These are phyloP conservation scores for Cordyceps militaris DNA, from an alignment of 2,329 filamentous ascomycete genomes.

Conservation along the genomic window DNA sequence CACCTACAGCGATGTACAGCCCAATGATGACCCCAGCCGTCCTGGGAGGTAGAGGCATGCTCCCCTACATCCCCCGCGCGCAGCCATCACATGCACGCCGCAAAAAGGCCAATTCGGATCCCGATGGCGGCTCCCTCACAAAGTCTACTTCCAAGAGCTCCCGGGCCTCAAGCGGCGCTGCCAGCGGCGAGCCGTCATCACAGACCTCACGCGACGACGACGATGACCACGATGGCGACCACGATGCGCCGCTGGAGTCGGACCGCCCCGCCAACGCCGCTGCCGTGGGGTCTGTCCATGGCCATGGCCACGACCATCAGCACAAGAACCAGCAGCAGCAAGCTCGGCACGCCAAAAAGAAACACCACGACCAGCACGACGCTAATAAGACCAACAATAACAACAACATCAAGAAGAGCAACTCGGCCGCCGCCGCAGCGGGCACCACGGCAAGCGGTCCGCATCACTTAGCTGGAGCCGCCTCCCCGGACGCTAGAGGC, in stretches of 20 bases:
- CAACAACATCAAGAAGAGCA: background rate
- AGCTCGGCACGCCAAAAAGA: background rate
- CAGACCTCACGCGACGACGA: background rate
- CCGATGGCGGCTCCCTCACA: background rate
- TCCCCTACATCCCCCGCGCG: background rate
- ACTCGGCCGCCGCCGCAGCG: background rate
- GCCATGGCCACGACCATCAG: background rate
- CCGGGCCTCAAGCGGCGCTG: background rate
- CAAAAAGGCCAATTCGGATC: background rate
- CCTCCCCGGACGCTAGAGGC: background rate
- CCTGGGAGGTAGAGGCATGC: background rate
- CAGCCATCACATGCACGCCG: background rate
- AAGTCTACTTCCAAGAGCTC: constrained; percentile 1
- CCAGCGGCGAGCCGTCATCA: background rate
- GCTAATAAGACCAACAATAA: background rate
- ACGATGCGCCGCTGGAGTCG: background rate
- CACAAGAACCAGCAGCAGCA: background rate
- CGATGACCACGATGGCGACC: too few species aligned
- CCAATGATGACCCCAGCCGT: constrained; percentile 1
- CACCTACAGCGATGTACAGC: background rate
- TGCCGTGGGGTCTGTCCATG: constrained; percentile 4
- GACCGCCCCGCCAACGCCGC: constrained; percentile 5
- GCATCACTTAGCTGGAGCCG: background rate
- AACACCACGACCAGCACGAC: background rate
- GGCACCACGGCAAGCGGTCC: background rate